Percentiles rank a stretch among this genome's conserved stretches.
phyloP scores from a whole-genome alignment of 1,139 yeast genomes.

The Pichia cactophila region DNA sequence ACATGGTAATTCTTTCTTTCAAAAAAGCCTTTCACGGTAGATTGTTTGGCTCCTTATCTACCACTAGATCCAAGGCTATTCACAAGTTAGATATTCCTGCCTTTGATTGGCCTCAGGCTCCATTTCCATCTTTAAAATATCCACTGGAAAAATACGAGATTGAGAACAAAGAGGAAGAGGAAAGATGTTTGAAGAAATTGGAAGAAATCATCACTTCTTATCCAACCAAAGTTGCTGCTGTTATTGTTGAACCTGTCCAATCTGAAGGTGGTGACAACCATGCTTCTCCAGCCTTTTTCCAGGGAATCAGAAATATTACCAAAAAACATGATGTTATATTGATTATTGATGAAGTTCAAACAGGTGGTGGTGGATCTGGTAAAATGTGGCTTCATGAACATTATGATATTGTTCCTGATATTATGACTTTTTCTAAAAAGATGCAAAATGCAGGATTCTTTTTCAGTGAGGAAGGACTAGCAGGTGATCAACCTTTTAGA shows the following conservation, averaged over 20 bases:
- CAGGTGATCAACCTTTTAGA: constrained; percentile 63
- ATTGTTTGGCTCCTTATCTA: constrained; percentile 63
- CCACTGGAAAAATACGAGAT: constrained; percentile 49
- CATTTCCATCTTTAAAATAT: constrained; percentile 58
- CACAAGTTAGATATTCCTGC: constrained; percentile 74
- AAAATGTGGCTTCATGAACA: constrained; percentile 81
- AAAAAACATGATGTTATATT: constrained; percentile 56
- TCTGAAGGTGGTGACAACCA: constrained; percentile 88
- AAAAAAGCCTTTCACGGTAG: constrained; percentile 72
- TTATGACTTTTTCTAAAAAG: constrained; percentile 70
- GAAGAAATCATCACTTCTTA: constrained; percentile 44
- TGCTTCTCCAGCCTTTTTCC: constrained; percentile 67
- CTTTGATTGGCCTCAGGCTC: constrained; percentile 71
- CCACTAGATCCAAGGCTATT: constrained; percentile 67
- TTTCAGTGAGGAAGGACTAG: constrained; percentile 58
- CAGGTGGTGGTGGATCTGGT: constrained; percentile 83
- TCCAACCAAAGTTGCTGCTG: constrained; percentile 56
- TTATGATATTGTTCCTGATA: constrained; percentile 58
- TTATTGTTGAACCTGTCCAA: constrained; percentile 72
- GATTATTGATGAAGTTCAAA: constrained; percentile 79
- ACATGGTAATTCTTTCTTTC: constrained; percentile 59
- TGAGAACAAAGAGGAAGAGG: constrained; percentile 54
- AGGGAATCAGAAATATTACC: constrained; percentile 64
- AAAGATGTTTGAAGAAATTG: constrained; percentile 48
- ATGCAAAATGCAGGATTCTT: constrained; percentile 77